Evolutionary conservation across 2,329 filamentous ascomycete genomes (phyloP), one percentile per base, ranked within the genome.

Genomic region (Colletotrichum noveboracense): DNA sequence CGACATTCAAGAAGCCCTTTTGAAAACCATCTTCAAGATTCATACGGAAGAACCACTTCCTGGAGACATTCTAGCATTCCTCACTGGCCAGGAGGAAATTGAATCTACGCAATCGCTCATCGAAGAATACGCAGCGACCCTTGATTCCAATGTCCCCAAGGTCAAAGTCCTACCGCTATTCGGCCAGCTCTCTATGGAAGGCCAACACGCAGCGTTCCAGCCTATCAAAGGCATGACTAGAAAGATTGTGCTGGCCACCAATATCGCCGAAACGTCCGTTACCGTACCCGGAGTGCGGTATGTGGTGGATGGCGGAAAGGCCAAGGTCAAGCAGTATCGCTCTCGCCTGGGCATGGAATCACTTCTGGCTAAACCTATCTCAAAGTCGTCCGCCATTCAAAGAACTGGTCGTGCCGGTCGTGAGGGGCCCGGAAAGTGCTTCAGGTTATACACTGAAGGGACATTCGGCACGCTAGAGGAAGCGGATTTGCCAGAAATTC

Each of bases 261-360:
- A 99, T 81, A 98, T 99, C 80, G 97, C 97, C n/a, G 97, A 99
- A 84, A 98, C 97, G 0, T 98, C 97, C 2, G 94, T 99, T 75
- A 99, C 97, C 0, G 96, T 99, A 0, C 94, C 96, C 0, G 97
- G 97, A 3, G 96, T 99, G 8, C 92, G 95, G 6, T 97, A 94
- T 79, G 96, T 99, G 12, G 90, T 99, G 24, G 97, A 99, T 82
- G 94, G 94, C 71, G 97, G 97, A 61, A 98, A 98, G 81, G 95
- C 94, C 10, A 99, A 99, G 83, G 91, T 97, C 78, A 98, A 98
- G 85, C 94, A 98, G 78, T 99, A 96, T 82, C 93, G 96, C 16
- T 91, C 94, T 18, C 91, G 93, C 1, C 89, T 98, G 0, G 96
- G 96, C 7, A 93, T 99, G 81, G 96, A 98, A 79, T 98, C 96